Percentiles rank a stretch among this genome's conserved stretches.
Conservation (phyloP, 495 filamentous ascomycete species). For the Penicillium verhagenii region DNA sequence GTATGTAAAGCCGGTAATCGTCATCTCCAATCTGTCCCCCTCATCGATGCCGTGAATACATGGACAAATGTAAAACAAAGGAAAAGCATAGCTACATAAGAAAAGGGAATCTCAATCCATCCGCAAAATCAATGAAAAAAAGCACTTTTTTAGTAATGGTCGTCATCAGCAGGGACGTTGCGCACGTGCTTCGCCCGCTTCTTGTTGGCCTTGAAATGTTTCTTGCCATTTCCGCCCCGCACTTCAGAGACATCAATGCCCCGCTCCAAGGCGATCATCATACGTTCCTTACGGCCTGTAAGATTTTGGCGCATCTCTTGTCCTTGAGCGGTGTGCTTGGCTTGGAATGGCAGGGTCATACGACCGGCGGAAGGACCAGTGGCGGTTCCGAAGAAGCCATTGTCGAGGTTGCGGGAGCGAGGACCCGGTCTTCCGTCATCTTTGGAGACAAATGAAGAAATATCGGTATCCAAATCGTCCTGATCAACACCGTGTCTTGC, state of each 20-base stretch:
- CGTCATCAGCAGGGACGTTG: slow-evolving; percentile 37
- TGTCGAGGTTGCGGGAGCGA: slow-evolving; percentile 78
- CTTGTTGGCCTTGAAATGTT: slow-evolving; percentile 91
- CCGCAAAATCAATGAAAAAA: slow-evolving; percentile 19
- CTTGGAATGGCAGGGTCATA: slow-evolving; percentile 78
- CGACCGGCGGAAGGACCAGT: slow-evolving; percentile 58
- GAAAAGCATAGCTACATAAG: slow-evolving; percentile 10
- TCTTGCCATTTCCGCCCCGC: slow-evolving; percentile 69
- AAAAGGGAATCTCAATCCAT: slow-evolving; percentile 14
- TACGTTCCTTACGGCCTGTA: slow-evolving; percentile 78
- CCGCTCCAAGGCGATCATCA: slow-evolving; percentile 82
- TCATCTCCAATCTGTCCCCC: slow-evolving; percentile 10
- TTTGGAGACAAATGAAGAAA: slow-evolving; percentile 21
- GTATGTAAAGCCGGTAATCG: slow-evolving; percentile 12
- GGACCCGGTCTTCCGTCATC: slow-evolving; percentile 46
- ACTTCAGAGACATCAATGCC: slow-evolving; percentile 83
- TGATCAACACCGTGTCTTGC: slow-evolving; percentile 45
- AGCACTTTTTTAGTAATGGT: slow-evolving; percentile 37
- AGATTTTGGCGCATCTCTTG: slow-evolving; percentile 62
- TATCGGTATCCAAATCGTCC: slow-evolving; percentile 43
- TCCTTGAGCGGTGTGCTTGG: slow-evolving; percentile 83
- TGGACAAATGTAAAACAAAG: slow-evolving; percentile 8
- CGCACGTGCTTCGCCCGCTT: slow-evolving; percentile 59
- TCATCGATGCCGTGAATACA: slow-evolving; percentile 7
- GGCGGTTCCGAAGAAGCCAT: slow-evolving; percentile 75